Base-by-base conservation (phyloP, 1,284 basidiomycete genomes). In the Malassezia obtusa region DNA sequence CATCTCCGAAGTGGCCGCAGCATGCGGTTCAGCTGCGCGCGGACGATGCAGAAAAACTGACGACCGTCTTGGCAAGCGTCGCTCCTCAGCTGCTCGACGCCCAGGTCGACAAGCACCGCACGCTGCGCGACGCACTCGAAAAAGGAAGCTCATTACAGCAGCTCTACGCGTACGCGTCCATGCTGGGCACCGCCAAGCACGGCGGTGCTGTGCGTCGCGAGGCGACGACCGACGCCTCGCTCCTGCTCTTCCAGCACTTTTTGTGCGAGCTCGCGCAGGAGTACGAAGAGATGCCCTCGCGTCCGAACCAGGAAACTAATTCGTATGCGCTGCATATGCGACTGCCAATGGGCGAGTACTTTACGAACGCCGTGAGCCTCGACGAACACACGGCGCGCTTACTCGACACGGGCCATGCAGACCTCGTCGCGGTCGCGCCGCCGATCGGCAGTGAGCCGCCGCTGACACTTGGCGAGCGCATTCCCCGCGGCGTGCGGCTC, bases 271-370 rank as follows among this genome's bases (percentile, higher is more conserved):
- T 53, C 14, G 38, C 40, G 24, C 21, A 25, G 1, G 1, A 21
- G 25, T 25, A 28, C 9, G 31, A 35, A 3, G 30, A 19, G 5
- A 45, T 21, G 19, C 28, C 39, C 28, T 32, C 12, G 24, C 25
- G 22, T 15, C 30, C 21, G 7, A 19, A 10, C 5, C 15, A 32
- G 14, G 21, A 19, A 4, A 38, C 37, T 2, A 35, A 36, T 4
- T 9, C 40, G 32, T 67, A 62, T 40, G 67, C 68, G 11, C 50
- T 72, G 52, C 69, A 72, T 41, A 72, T 71, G 66, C 62, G 56
- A 11, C 58, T 72, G 17, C 64, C 69, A 4, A 49, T 53, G 14
- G 64, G 68, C 24, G 68, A 72, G 49, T 72, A 67, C 45, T 72
- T 68, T 50, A 64, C 69, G 30, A 66, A 62, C 38, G 66, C 68